Conservation (phyloP, 148 eudicot genomes). For the Polygonum aviculare region DNA sequence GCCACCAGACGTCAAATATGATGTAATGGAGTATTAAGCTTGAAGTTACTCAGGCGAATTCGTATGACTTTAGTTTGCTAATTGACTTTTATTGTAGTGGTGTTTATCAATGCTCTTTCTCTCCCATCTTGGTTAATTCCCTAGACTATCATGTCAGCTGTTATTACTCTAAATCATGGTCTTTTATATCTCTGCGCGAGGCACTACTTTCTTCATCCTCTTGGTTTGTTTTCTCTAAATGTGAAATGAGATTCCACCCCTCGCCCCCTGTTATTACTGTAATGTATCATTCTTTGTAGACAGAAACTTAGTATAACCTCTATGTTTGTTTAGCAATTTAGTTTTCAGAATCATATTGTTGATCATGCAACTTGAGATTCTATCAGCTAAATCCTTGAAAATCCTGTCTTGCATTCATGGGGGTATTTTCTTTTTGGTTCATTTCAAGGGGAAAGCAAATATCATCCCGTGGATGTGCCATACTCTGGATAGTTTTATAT, state of each 20-base stretch:
- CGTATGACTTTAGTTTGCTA: neutral
- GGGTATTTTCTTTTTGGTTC: neutral
- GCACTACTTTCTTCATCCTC: neutral
- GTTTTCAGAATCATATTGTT: neutral
- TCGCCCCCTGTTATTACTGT: neutral
- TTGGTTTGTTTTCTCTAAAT: neutral
- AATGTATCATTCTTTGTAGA: neutral
- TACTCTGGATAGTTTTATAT: neutral
- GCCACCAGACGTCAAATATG: neutral
- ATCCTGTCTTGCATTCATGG: neutral
- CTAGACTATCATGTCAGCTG: too few species aligned
- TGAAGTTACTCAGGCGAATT: neutral
- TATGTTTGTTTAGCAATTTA: neutral
- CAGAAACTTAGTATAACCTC: neutral
- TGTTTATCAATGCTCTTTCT: neutral
- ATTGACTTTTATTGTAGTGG: neutral
- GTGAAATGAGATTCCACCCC: neutral
- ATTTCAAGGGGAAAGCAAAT: neutral
- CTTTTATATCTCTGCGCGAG: neutral
- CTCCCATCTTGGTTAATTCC: neutral
- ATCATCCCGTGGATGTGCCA: neutral
- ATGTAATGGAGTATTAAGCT: neutral
- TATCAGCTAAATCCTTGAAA: neutral
- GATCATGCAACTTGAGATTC: neutral
- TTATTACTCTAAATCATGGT: neutral